Evolutionary conservation across 495 filamentous ascomycete genomes (phyloP), one percentile per base, ranked within the genome.

Genomic region (Neurospora tetraspora): DNA sequence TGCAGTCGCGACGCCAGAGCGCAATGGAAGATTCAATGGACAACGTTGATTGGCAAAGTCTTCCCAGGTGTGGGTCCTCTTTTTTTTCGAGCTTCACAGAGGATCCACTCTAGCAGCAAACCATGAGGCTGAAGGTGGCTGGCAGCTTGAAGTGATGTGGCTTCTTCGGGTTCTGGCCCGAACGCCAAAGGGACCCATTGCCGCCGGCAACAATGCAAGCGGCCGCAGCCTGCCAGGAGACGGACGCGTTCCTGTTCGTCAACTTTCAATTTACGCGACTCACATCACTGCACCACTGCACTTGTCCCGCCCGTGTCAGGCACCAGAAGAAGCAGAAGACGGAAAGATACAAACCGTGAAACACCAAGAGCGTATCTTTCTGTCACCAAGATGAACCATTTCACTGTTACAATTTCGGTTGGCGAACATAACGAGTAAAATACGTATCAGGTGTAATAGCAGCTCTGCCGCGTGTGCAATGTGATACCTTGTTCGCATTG

Each of bases 261-360:
- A 47, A 69, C 70, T 69, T 42, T 70, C 79, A 81, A 76, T 76
- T 72, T 74, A 78, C 76, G 73, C 78, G 74, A 76, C 76, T 68
- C 53, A 53, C 45, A 72, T 37, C 45, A 43, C 69, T 39, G 43
- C 71, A 59, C 47, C 39, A 18, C 40, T 53, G 45, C 47, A 27
- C 47, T 27, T 59, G 11, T 59, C 47, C 47, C 11, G 47, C 20
- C 47, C 18, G 47, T 59, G 11, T 23, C 47, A 59, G 47, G 47
- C 47, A 59, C 47, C 47, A 59, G n/a, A 53, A 53, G 45, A n/a
- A 53, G n/a, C 20, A 23, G 45, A 53, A 27, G 45, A 53, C 45
- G 45, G 45, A 53, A 53, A 53, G 20, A 53, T 53, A 53, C 45
- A n/a, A n/a, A 53, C n/a, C 20, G 11, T 53, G 45, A 53, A 27